Percentiles rank a stretch among this genome's conserved stretches.
These are phyloP conservation scores for Xylaria scruposa DNA, from an alignment of 495 filamentous ascomycete species.

Conservation along the genomic window DNA sequence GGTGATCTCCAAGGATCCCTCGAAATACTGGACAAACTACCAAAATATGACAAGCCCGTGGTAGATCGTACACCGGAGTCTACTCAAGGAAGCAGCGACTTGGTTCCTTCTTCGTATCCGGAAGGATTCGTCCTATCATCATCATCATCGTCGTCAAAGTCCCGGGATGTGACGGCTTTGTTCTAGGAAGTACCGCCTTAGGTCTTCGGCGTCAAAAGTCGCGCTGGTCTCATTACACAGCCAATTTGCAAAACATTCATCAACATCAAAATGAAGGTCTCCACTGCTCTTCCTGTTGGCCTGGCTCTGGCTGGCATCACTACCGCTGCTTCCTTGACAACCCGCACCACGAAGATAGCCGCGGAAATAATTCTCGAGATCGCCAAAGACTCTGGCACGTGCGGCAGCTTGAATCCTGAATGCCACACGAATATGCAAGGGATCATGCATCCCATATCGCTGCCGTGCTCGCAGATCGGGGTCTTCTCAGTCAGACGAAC, in stretches of 20 bases:
- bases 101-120: slow-evolving; percentile 27
- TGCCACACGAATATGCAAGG: slow-evolving; percentile 70
- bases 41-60: background rate
- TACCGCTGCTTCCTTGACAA: slow-evolving; percentile 29
- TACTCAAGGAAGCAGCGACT: slow-evolving; percentile 22
- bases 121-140: background rate
- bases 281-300: slow-evolving; percentile 33
- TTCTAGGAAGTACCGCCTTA: too few species aligned
- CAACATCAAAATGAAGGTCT: slow-evolving; percentile 35
- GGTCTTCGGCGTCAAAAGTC: too few species aligned
- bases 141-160: background rate
- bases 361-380: slow-evolving; percentile 49
- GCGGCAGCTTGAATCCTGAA: slow-evolving; percentile 56
- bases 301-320: slow-evolving; percentile 37
- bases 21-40: slow-evolving; percentile 43
- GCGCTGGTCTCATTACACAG: slow-evolving; percentile 24
- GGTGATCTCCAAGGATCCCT: too few species aligned
- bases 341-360: slow-evolving; percentile 50
- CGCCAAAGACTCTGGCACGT: slow-evolving; percentile 55
- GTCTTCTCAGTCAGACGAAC: too few species aligned
- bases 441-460: slow-evolving; percentile 63
- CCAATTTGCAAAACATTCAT: too few species aligned
- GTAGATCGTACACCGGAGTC: slow-evolving; percentile 24
- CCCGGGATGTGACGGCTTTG: too few species aligned
- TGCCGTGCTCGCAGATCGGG: slow-evolving; percentile 64